phyloP scores from a whole-genome alignment of 768 basidiomycete species.

The Heimioporus sp. region DNA sequence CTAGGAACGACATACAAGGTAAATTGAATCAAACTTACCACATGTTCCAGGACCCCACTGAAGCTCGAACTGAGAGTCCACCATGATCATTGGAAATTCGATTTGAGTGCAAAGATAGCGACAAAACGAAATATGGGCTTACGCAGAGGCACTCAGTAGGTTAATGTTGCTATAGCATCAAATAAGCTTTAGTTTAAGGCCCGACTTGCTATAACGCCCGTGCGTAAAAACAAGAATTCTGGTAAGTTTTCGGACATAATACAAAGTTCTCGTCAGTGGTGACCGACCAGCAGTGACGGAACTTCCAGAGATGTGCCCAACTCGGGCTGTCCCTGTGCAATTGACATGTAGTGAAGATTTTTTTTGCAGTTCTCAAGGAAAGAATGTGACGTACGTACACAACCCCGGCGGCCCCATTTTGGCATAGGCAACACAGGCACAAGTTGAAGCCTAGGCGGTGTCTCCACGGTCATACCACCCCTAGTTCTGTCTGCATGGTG shows the following conservation, averaged over 20 bases:
- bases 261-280: no score
- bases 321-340: no score
- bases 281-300: no score
- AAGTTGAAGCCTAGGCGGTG: not conserved
- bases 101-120: no score
- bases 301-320: no score
- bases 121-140: no score
- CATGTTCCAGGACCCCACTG: not conserved
- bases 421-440: not conserved
- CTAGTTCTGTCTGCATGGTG: constrained; percentile 10
- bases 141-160: not conserved
- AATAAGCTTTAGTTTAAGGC: constrained; percentile 2
- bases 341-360: no score
- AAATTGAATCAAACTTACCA: constrained; percentile 1
- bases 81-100: not conserved
- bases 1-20: no score
- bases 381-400: not conserved
- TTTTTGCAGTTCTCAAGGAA: no score
- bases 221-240: no score
- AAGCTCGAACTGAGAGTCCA: not conserved
- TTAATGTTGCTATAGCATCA: not conserved
- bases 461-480: not conserved
- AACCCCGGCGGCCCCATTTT: not conserved
- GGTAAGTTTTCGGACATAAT: no score
- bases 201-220: not conserved